A percentile compares a stretch with the other conserved stretches of the same genome.
These are phyloP conservation scores for Pterulicium gracile DNA, from an alignment of 1,284 basidiomycete genomes.

Conservation along the genomic window DNA sequence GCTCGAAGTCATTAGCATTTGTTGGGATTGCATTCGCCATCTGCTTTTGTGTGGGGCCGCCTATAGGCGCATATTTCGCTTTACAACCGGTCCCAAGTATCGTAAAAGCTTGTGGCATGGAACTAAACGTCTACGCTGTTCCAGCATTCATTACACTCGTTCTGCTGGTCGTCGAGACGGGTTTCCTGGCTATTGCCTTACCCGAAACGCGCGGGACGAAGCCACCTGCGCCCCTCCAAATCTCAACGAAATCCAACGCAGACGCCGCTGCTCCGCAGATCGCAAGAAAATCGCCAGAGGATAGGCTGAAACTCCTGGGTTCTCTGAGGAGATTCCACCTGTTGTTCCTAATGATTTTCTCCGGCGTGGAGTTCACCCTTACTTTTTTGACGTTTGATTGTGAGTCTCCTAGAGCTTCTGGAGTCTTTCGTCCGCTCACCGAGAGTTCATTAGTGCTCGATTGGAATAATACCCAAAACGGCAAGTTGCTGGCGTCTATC, in stretches of 20 bases:
- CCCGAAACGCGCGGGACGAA: conserved; percentile 60
- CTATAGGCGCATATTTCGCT: conserved; percentile 77
- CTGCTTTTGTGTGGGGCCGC: conserved; percentile 81
- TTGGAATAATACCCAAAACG: conserved; percentile 86
- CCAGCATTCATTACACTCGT: conserved; percentile 73
- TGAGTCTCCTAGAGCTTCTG: conserved; percentile 27
- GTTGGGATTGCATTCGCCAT: conserved; percentile 91
- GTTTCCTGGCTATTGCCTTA: conserved; percentile 62
- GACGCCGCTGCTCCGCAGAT: conserved; percentile 10
- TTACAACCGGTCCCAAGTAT: conserved; percentile 53
- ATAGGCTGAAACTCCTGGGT: conserved; percentile 41
- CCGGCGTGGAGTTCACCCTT: conserved; percentile 86
- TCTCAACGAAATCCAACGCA: conserved; percentile 14
- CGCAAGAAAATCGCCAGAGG: conserved; percentile 27
- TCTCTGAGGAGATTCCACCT: conserved; percentile 63
- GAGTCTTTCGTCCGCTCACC: conserved; percentile 4
- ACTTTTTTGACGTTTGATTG: conserved; percentile 85
- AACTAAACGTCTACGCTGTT: conserved; percentile 77
- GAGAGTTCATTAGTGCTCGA: conserved; percentile 49
- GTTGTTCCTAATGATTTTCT: conserved; percentile 78
- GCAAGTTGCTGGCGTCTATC: conserved; percentile 77
- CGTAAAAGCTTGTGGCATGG: conserved; percentile 45
- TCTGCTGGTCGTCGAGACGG: conserved; percentile 58
- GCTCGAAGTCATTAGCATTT: conserved; percentile 78
- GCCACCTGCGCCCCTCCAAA: conserved; percentile 11